Base-by-base conservation (phyloP, 2,329 filamentous ascomycete genomes). In the Dactylellina sp. region DNA sequence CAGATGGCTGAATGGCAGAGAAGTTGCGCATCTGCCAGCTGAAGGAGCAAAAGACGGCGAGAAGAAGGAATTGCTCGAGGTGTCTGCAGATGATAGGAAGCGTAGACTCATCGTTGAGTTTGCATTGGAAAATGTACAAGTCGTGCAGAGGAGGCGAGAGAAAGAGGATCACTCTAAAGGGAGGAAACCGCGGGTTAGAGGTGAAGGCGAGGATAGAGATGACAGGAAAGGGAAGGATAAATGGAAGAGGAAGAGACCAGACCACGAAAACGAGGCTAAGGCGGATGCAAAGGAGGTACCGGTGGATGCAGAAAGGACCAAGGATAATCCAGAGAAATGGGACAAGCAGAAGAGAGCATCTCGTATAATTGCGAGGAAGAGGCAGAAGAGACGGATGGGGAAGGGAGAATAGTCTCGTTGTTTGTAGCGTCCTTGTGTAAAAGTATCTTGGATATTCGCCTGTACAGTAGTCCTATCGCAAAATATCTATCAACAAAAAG, bases 91-190 rank as follows among this genome's bases (percentile, higher is more conserved):
- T 60, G 93, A 95, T 76, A 92, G 90, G 82, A 94, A 92, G 80
- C 93, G 95, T 82, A 86, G 95, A 11, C 83, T 99, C 57, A 92
- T 99, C 79, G 94, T 94, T 39, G 96, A 99, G 81, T 99, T 99
- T 80, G 93, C 95, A 18, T 97, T 99, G 80, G 95, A 99, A 82
- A 99, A 99, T 79, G 93, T 92, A 0, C 93, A 97, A 79, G 95
- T 99, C 0, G 90, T 99, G n/a, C 87, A 89, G 77, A 86, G 95
- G 76, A 86, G 96, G 62, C 87, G 85, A 74, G 87, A 89, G 75
- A 84, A 84, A 53, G 89, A 92, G 79, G 81, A 82, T 57, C 87
- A 87, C 76, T 83, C 84, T 2, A 81, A 76, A 18, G 74, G 75
- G 3, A 71, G 75, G 18, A 49, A 25, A 35, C 24, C 46, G 49